Conservation (phyloP, 2,329 filamentous ascomycete genomes). For the Dendryphion nanum region DNA sequence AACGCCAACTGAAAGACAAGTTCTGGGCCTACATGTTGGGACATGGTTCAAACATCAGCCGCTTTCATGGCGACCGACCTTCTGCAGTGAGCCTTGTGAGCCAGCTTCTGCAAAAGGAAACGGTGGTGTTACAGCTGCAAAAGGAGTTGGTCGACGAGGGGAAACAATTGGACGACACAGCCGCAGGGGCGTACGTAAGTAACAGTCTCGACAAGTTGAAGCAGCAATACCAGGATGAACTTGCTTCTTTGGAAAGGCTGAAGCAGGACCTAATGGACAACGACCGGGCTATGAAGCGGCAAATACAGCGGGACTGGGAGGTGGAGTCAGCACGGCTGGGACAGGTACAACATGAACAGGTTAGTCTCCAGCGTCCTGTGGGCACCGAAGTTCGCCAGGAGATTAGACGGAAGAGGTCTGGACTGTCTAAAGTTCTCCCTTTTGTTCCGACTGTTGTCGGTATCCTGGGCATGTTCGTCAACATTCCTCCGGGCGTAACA, state of each 20-base stretch:
- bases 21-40: conserved; percentile 12
- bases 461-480: conserved; percentile 4
- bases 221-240: not conserved
- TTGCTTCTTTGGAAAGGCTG: no score
- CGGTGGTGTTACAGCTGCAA: conserved; percentile 15
- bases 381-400: conserved; percentile 6
- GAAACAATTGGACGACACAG: conserved; percentile 13
- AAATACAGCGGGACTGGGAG: no score
- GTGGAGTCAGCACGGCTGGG: conserved; percentile 4
- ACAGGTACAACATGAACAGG: conserved; percentile 4
- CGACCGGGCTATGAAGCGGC: no score
- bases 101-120: conserved; percentile 3
- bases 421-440: conserved; percentile 2
- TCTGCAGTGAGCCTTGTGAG: conserved; percentile 4
- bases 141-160: conserved; percentile 16
- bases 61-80: conserved; percentile 6
- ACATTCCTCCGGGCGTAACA: conserved; percentile 6
- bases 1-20: no score
- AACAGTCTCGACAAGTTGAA: not conserved
- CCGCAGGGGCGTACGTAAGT: conserved; percentile 8
- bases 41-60: conserved; percentile 5
- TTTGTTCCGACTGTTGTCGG: conserved; percentile 5
- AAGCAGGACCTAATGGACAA: no score
- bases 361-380: conserved; percentile 7
- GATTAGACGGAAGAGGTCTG: conserved; percentile 6